phyloP scores from a whole-genome alignment of 225 moss, liverwort and hornwort genomes.

The Bryum argenteum region DNA sequence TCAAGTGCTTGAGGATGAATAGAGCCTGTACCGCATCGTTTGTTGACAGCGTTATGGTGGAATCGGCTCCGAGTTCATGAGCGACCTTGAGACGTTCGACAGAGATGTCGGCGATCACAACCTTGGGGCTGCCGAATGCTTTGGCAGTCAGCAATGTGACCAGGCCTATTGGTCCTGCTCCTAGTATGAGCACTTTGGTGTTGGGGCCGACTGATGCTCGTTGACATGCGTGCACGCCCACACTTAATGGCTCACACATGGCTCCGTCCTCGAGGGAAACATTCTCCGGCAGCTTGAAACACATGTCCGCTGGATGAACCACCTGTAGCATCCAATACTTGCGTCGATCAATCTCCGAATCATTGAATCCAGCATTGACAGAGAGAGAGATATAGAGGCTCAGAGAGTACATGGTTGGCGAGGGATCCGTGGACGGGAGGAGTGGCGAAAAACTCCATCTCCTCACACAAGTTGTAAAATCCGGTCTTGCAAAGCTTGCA shows the following conservation, averaged over 20 bases:
- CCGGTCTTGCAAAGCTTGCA: constrained; percentile 72
- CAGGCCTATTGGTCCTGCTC: constrained; percentile 85
- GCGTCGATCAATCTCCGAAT: no score
- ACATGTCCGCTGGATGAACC: no score
- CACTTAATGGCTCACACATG: constrained; percentile 93
- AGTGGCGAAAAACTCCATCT: constrained; percentile 93
- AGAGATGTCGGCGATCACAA: constrained; percentile 73
- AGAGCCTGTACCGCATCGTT: constrained; percentile 41
- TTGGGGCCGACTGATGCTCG: constrained; percentile 63
- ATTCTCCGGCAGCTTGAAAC: constrained; percentile 90
- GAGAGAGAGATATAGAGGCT: background rate
- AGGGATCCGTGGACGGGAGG: constrained; percentile 84
- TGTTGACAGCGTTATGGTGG: constrained; percentile 49
- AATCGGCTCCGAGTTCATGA: constrained; percentile 68
- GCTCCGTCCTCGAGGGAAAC: constrained; percentile 90
- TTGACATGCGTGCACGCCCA: constrained; percentile 84
- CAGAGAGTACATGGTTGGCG: constrained; percentile 57
- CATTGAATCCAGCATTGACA: no score
- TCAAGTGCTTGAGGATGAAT: background rate
- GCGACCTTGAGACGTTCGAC: constrained; percentile 68
- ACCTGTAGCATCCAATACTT: no score
- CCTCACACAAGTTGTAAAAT: constrained; percentile 76
- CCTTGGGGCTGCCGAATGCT: constrained; percentile 85
- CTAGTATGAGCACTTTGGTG: constrained; percentile 72
- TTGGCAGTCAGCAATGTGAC: constrained; percentile 70